These are phyloP conservation scores for Epichloe sibirici DNA, from an alignment of 2,329 filamentous ascomycete species.

Conservation along the genomic window DNA sequence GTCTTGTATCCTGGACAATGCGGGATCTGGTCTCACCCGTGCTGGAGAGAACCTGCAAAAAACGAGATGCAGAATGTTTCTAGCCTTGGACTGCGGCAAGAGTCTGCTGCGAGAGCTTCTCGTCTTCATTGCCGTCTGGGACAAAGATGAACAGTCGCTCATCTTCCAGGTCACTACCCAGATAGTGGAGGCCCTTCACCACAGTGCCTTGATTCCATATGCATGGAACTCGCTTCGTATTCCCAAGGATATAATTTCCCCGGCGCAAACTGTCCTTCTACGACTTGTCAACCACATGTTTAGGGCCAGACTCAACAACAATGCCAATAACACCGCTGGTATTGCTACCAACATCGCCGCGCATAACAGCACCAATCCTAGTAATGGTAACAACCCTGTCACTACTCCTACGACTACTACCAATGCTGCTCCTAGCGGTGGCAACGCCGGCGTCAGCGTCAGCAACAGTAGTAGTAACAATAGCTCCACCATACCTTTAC, in stretches of 20 bases:
- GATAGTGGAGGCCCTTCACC: slow-evolving; percentile 85
- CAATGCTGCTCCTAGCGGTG: slow-evolving; percentile 1
- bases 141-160: slow-evolving; percentile 81
- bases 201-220: slow-evolving; percentile 80
- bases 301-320: slow-evolving; percentile 37
- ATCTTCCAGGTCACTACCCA: slow-evolving; percentile 96
- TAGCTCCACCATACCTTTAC: slow-evolving; percentile 22
- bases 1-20: slow-evolving; percentile 79
- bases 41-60: slow-evolving; percentile 77
- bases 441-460: slow-evolving; percentile 12
- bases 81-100: slow-evolving; percentile 81
- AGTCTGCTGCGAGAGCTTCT: slow-evolving; percentile 82
- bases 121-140: slow-evolving; percentile 96
- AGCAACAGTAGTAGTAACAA: slow-evolving; percentile 10
- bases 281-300: slow-evolving; percentile 87
- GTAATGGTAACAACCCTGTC: slow-evolving; percentile 8
- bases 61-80: slow-evolving; percentile 75
- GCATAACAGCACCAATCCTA: slow-evolving; percentile 21
- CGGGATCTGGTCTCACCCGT: slow-evolving; percentile 54
- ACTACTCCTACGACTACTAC: neutral
- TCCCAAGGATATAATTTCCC: slow-evolving; percentile 90
- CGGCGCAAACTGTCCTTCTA: slow-evolving; percentile 84
- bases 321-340: slow-evolving; percentile 10
- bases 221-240: slow-evolving; percentile 87
- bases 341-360: slow-evolving; percentile 14